phyloP scores from a whole-genome alignment of 129 eudicot species.

The Flaveria robusta region DNA sequence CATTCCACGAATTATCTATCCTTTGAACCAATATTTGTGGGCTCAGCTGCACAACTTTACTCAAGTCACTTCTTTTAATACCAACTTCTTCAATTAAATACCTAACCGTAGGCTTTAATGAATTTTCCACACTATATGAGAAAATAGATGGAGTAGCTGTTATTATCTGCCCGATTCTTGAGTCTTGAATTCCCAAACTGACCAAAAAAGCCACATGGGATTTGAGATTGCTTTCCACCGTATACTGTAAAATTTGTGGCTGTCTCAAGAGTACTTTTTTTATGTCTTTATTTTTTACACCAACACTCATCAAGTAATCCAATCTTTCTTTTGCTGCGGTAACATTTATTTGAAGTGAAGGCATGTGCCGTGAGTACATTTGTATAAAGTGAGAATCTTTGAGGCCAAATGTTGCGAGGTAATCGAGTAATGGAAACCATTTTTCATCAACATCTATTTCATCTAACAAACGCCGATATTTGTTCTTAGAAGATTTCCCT shows the following conservation, averaged over 20 bases:
- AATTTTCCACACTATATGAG: constrained; percentile 85
- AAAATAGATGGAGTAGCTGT: constrained; percentile 89
- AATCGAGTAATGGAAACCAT: constrained; percentile 88
- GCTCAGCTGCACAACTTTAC: constrained; percentile 92
- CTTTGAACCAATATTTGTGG: constrained; percentile 91
- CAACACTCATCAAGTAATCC: constrained; percentile 72
- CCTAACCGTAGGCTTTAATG: constrained; percentile 82
- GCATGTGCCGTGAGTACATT: constrained; percentile 88
- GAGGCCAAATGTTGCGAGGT: constrained; percentile 76
- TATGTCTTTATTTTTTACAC: constrained; percentile 78
- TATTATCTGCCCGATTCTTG: constrained; percentile 82
- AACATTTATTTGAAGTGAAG: constrained; percentile 78
- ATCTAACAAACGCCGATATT: constrained; percentile 52
- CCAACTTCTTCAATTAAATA: constrained; percentile 95
- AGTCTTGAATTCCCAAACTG: constrained; percentile 80
- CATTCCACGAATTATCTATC: constrained; percentile 78
- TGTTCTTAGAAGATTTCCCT: constrained; percentile 43
- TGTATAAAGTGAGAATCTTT: constrained; percentile 80
- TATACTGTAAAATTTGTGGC: constrained; percentile 79
- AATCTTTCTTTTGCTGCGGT: constrained; percentile 79
- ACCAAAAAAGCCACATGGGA: constrained; percentile 80
- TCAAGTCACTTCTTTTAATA: constrained; percentile 63
- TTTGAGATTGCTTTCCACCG: constrained; percentile 81
- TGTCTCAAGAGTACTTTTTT: constrained; percentile 84
- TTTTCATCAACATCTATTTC: constrained; percentile 77